Conservation (phyloP, 768 basidiomycete genomes). For the Coprinopsis marcescibilis region DNA sequence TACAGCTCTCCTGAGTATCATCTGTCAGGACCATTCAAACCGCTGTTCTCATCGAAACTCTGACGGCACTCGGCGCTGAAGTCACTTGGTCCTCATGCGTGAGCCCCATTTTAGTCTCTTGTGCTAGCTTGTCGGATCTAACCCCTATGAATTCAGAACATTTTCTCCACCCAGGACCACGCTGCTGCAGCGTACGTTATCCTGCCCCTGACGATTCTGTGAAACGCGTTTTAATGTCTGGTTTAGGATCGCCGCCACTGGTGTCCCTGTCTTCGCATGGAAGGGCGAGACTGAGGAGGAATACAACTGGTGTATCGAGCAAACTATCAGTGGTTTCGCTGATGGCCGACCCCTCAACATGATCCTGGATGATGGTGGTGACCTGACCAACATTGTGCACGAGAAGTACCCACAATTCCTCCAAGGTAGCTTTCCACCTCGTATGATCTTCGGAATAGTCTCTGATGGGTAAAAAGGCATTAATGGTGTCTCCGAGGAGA, state of each 20-base stretch:
- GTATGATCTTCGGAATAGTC: conserved; percentile 4
- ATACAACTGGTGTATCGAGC: conserved; percentile 97
- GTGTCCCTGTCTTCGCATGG: conserved; percentile 98
- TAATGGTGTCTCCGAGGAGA: conserved; percentile 96
- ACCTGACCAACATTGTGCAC: conserved; percentile 91
- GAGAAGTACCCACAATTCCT: conserved; percentile 94
- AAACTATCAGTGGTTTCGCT: conserved; percentile 85
- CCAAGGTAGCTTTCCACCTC: conserved; percentile 37
- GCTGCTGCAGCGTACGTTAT: conserved; percentile 85
- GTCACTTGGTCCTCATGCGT: conserved; percentile 99
- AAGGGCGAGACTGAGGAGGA: conserved; percentile 99
- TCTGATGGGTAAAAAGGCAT: conserved; percentile 46
- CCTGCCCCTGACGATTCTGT: not conserved
- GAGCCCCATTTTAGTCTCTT: conserved; percentile 24
- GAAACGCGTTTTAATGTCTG: conserved; percentile 7
- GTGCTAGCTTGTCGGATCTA: not conserved
- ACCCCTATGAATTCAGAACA: conserved; percentile 58
- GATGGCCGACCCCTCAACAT: conserved; percentile 85
- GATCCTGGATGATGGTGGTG: conserved; percentile 99
- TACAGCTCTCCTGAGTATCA: conserved; percentile 5
- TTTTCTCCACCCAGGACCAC: conserved; percentile 99
- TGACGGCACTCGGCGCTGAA: conserved; percentile 91
- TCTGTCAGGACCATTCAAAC: conserved; percentile 89
- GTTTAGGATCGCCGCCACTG: conserved; percentile 88
- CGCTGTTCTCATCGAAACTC: conserved; percentile 97